These are phyloP conservation scores for Pseudozyma pruni DNA, from an alignment of 1,284 basidiomycete species.

Conservation along the genomic window DNA sequence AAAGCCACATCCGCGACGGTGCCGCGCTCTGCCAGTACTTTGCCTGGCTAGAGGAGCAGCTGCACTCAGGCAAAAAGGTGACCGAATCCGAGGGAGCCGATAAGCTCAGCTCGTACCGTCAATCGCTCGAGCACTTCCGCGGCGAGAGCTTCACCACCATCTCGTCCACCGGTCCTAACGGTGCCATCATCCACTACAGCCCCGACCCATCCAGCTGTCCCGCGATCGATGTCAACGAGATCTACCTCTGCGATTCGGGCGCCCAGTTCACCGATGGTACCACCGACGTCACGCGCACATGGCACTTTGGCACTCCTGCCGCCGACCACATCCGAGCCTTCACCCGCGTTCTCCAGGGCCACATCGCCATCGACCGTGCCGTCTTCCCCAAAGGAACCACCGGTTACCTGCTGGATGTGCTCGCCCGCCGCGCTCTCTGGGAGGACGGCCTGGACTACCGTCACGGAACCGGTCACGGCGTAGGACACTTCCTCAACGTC, in stretches of 20 bases:
- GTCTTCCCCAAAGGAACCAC: conserved; percentile 90
- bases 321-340: conserved; percentile 86
- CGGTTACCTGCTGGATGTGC: conserved; percentile 80
- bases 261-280: conserved; percentile 91
- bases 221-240: conserved; percentile 71
- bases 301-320: conserved; percentile 90
- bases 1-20: conserved; percentile 89
- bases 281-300: conserved; percentile 84
- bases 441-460: conserved; percentile 82
- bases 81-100: conserved; percentile 85
- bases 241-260: conserved; percentile 95
- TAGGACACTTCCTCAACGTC: conserved; percentile 64
- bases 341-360: conserved; percentile 93
- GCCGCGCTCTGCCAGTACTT: conserved; percentile 82
- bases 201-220: conserved; percentile 81
- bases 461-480: conserved; percentile 67
- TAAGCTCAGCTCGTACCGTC: conserved; percentile 81
- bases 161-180: conserved; percentile 86
- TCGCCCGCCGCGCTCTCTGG: conserved; percentile 87
- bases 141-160: conserved; percentile 93
- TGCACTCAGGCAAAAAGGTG: conserved; percentile 75
- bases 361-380: conserved; percentile 87
- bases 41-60: conserved; percentile 89
- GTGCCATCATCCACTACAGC: conserved; percentile 92
- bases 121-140: conserved; percentile 80